Base-by-base conservation (phyloP, 345 rosid species). In the Moricandia moricandioides region DNA sequence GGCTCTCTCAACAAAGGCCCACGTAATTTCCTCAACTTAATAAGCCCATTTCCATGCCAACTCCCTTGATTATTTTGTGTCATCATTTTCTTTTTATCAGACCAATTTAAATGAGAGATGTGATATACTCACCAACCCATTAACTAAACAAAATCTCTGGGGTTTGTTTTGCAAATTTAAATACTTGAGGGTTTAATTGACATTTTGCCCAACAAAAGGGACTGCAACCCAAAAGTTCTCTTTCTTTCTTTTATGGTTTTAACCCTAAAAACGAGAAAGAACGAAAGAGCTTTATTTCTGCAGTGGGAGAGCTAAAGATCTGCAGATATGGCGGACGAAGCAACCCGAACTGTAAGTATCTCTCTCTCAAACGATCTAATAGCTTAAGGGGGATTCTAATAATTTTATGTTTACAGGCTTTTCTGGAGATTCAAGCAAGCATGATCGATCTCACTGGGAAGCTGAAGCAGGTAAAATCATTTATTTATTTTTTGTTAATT, bases 371-470 rank as follows among this genome's bases (percentile, higher is more conserved):
- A 39, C 8, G 18, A 45, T 6, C 4, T 16, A 29, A 1, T 1
- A 4, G n/a, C 49, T 18, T n/a, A 57, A n/a, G 7, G 18, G 51
- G 37, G 62, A 17, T 67, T 61, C 55, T 56, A 26, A 10, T 56
- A 54, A 16, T 33, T 8, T 21, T 51, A 18, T 26, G 4, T 34
- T 33, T 62, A 39, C 72, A 86, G 86, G 86, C 83, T 9, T 84
- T 86, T 76, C 49, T 83, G 30, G 90, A 86, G 86, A 82, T 84
- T 70, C 90, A 84, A 73, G 79, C 84, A 59, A 85, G 83, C 78
- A 83, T 86, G 90, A 83, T 84, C 39, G 85, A 86, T 60, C 82
- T 85, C 45, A 81, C 85, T 4, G 84, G 79, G 26, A 86, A 86
- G 80, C 63, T 83, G 10, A 86, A 86, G 68, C 85, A 84, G 88